Conservation (phyloP, 495 filamentous ascomycete species). For the Daldinia loculata region DNA sequence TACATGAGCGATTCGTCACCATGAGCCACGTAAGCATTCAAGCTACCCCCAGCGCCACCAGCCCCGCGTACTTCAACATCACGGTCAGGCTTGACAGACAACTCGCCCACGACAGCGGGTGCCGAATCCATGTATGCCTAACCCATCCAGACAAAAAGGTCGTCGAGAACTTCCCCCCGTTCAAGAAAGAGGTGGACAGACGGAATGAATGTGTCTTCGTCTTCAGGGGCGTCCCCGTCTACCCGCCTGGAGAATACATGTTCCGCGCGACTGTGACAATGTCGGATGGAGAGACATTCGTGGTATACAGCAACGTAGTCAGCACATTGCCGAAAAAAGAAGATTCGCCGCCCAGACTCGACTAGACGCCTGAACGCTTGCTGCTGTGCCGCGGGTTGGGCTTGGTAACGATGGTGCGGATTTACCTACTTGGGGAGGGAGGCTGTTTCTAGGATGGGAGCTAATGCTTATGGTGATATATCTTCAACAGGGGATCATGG, state of each 20-base stretch:
- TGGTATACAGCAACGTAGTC: constrained; percentile 2
- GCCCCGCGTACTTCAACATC: neutral
- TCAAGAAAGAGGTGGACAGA: neutral
- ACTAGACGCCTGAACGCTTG: neutral
- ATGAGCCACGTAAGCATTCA: neutral
- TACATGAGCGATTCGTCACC: neutral
- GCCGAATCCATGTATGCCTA: too few relatives aligned
- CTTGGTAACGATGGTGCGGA: too few relatives aligned
- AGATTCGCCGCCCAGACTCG: neutral
- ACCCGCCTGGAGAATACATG: neutral
- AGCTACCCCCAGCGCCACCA: neutral
- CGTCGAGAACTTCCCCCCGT: neutral
- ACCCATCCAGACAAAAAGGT: too few relatives aligned
- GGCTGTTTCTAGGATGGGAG: too few relatives aligned
- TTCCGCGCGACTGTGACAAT: constrained; percentile 3
- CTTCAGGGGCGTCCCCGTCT: neutral
- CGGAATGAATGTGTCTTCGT: neutral
- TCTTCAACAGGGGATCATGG: neutral
- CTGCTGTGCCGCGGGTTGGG: too few relatives aligned
- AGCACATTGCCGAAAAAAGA: too few relatives aligned
- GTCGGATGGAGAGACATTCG: neutral
- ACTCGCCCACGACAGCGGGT: neutral
- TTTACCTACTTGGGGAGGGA: too few relatives aligned
- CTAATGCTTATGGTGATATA: neutral
- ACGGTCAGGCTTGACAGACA: neutral